A percentile compares a stretch with the other conserved stretches of the same genome.
Conservation (phyloP, 2,329 filamentous ascomycete genomes). For the Aspergillus transmontanensis region DNA sequence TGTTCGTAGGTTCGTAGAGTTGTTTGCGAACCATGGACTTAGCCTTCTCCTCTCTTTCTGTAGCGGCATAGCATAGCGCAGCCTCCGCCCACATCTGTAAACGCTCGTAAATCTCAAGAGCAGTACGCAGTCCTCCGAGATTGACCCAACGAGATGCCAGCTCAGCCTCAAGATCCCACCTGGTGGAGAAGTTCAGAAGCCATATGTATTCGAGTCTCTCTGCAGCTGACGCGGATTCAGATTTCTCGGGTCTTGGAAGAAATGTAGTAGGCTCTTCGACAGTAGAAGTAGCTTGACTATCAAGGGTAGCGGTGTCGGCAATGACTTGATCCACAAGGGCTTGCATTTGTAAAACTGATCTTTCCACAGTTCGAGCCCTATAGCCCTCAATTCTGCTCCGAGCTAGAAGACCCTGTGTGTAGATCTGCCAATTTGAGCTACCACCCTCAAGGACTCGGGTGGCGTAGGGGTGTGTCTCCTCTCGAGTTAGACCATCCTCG, state of each 20-base stretch:
- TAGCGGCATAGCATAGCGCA: constrained; percentile 81
- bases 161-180: constrained; percentile 94
- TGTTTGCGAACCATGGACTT: constrained; percentile 74
- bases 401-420: constrained; percentile 89
- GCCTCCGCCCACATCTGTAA: constrained; percentile 94
- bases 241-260: constrained; percentile 72
- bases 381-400: constrained; percentile 89
- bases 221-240: constrained; percentile 72
- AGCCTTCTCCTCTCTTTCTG: constrained; percentile 81
- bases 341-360: constrained; percentile 88
- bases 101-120: constrained; percentile 93
- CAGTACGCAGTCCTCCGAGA: constrained; percentile 83
- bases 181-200: constrained; percentile 76
- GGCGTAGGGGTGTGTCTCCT: constrained; percentile 91
- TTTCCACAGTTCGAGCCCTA: constrained; percentile 81
- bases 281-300: constrained; percentile 36
- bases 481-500: constrained; percentile 80
- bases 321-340: constrained; percentile 94
- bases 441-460: constrained; percentile 84
- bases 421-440: constrained; percentile 95
- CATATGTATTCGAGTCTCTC: constrained; percentile 83
- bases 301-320: constrained; percentile 68
- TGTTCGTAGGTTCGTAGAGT: constrained; percentile 67
- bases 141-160: constrained; percentile 90
- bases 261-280: constrained; percentile 69